Conservation (phyloP, 177 flowering plant genomes). For the Vitis hybrid region DNA sequence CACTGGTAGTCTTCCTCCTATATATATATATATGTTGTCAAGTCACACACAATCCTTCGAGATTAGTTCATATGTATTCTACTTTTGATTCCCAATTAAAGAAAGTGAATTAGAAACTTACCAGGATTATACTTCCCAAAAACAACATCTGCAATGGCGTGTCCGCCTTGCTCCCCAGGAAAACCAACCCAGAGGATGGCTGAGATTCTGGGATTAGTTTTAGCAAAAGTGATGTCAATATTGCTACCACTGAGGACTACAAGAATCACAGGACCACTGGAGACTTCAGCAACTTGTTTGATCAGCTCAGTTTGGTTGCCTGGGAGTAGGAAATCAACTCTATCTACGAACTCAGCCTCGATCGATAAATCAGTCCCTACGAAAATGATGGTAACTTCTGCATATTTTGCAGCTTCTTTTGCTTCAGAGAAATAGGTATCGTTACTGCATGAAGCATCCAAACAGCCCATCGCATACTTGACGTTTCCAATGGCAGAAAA, state of each 20-base stretch:
- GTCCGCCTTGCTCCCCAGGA: constrained; percentile 46
- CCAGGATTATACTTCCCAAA: constrained; percentile 37
- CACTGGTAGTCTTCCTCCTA: no score
- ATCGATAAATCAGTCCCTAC: constrained; percentile 17
- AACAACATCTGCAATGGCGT: constrained; percentile 37
- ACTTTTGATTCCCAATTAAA: no score
- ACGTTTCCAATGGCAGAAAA: constrained; percentile 3
- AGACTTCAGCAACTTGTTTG: constrained; percentile 18
- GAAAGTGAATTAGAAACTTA: neutral
- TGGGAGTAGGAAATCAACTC: constrained; percentile 22
- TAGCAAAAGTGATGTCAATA: constrained; percentile 41
- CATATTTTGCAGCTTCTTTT: constrained; percentile 11
- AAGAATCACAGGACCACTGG: constrained; percentile 33
- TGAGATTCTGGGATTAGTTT: constrained; percentile 16
- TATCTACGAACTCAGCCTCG: constrained; percentile 25
- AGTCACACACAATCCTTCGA: no score
- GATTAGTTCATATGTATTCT: no score
- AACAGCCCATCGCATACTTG: constrained; percentile 15
- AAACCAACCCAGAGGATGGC: constrained; percentile 49
- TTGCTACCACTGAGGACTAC: constrained; percentile 39
- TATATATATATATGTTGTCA: no score
- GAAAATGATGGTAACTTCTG: constrained; percentile 23
- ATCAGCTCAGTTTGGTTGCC: constrained; percentile 1
- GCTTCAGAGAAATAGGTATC: constrained; percentile 7
- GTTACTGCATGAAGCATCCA: constrained; percentile 10